Evolutionary conservation across 2,329 filamentous ascomycete genomes (phyloP), one percentile per base, ranked within the genome.

Genomic region (Emmonsiellopsis sp.): DNA sequence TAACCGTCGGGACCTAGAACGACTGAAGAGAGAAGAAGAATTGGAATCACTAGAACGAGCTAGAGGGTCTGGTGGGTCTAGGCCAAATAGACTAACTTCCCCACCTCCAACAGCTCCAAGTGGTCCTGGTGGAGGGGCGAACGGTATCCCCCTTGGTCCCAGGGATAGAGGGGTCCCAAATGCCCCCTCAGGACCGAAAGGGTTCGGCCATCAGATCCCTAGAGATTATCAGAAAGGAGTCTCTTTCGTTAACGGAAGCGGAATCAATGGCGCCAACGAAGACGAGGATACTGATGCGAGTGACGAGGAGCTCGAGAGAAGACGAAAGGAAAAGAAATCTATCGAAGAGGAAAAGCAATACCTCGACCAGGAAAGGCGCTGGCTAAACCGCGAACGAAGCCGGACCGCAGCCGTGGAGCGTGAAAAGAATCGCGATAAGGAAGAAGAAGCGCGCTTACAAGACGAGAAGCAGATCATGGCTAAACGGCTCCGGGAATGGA

Each of bases 231-330:
- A 89, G 62, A 88, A 87, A 56, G 87, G 86, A 5, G 80, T 95
- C 15, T 77, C 79, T 0, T 96, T 97, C 69, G 84, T 95, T 35
- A 94, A 92, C 58, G 89, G 89, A 0, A 84, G 83, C 26, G 78
- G 81, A 11, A 78, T 83, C 2, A 87, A 85, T 59, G 81, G 82
- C 31, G 71, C 72, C n/a, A 75, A 82, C 56, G 79, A 79, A 10
- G 89, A 95, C 50, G 89, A 93, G 43, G 89, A 95, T 47, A 89
- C 88, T 7, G 85, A 93, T 49, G 89, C 89, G 2, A 89, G 85
- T 59, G 93, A 98, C 63, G 84, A 86, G 10, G 92, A 97, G 67
- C 76, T 97, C 0, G 85, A 95, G 67, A 78, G 79, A 31, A 80
- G 90, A 46, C 82, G 86, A 15, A 72, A 82, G 58, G 80, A 81